phyloP scores from a whole-genome alignment of 108 stramenopile genomes.

The Poteriospumella lacustris region DNA sequence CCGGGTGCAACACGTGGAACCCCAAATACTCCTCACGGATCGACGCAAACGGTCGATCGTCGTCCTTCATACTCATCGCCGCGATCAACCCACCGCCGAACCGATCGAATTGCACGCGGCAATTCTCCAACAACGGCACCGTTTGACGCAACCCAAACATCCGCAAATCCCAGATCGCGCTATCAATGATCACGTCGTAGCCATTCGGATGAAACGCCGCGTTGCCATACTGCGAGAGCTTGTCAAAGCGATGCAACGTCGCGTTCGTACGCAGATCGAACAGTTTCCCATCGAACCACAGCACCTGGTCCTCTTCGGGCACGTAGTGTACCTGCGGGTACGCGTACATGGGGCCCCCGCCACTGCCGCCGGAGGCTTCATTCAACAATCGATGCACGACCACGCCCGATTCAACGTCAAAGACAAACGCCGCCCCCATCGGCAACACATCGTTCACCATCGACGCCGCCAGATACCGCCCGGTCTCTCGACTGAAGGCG shows the following conservation, averaged over 20 bases:
- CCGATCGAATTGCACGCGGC: neutral
- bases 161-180: neutral
- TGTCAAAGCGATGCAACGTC: neutral
- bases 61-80: neutral
- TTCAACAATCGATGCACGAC: too few relatives aligned
- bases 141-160: slow-evolving; percentile 1
- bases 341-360: neutral
- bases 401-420: too few relatives aligned
- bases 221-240: neutral
- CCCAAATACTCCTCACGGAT: neutral
- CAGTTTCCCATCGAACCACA: neutral
- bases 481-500: too few relatives aligned
- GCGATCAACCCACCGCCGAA: neutral
- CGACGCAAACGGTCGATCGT: neutral
- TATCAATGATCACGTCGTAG: neutral
- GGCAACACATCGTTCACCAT: too few relatives aligned
- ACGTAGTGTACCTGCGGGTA: neutral
- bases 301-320: neutral
- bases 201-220: neutral
- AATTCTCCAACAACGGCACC: neutral
- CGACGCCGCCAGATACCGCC: too few relatives aligned
- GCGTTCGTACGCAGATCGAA: neutral
- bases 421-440: too few relatives aligned
- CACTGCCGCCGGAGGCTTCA: too few relatives aligned
- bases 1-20: neutral